Conservation (phyloP, 495 filamentous ascomycete genomes). For the Amphirosellinia nigrospora region DNA sequence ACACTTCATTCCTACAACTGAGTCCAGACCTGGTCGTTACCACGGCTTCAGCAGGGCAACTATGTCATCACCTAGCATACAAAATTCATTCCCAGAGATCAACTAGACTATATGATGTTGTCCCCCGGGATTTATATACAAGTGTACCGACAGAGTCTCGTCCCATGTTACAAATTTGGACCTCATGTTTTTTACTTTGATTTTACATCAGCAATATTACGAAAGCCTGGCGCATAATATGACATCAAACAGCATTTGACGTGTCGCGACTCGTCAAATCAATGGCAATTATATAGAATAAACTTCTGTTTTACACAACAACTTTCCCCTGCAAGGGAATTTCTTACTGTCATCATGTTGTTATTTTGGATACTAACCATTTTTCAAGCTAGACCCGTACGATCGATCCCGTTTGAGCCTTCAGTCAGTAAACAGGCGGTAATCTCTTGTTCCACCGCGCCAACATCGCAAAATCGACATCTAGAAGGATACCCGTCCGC, state of each 20-base stretch:
- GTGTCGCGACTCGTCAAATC: background rate
- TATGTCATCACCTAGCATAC: conserved; percentile 35
- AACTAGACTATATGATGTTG: conserved; percentile 24
- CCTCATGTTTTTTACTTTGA: conserved; percentile 6
- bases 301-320: conserved; percentile 1
- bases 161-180: conserved; percentile 21
- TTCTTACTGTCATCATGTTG: conserved; percentile 28
- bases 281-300: conserved; percentile 15
- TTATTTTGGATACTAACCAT: conserved; percentile 36
- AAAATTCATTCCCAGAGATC: conserved; percentile 35
- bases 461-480: background rate
- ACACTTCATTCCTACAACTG: conserved; percentile 36
- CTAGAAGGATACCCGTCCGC: conserved; percentile 21
- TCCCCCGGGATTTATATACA: conserved; percentile 28
- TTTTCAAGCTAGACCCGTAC: conserved; percentile 30
- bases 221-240: background rate
- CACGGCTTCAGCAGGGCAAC: conserved; percentile 25
- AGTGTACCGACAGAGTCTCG: background rate
- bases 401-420: conserved; percentile 25
- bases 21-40: conserved; percentile 26
- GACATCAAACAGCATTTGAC: background rate
- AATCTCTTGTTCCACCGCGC: background rate
- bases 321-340: conserved; percentile 9
- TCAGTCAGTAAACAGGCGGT: background rate
- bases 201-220: background rate